Evolutionary conservation across 2,329 filamentous ascomycete genomes (phyloP).

Genomic region (Akanthomyces lecanii): DNA sequence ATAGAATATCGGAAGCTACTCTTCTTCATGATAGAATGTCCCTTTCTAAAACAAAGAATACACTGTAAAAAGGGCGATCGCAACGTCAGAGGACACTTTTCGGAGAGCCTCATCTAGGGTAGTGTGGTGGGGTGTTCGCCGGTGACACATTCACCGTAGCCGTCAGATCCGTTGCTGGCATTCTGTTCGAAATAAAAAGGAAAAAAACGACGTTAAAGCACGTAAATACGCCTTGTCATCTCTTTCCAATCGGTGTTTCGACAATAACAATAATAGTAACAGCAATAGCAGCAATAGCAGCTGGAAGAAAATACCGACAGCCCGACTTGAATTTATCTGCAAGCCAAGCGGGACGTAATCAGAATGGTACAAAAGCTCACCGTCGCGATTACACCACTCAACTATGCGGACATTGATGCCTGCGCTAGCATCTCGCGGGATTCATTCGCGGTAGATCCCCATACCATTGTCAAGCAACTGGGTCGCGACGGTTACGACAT

Average conservation of each 20-base stretch:
- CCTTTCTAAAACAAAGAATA: too few species aligned
- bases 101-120: background rate
- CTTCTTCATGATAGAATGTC: too few species aligned
- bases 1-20: too few species aligned
- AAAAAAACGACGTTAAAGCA: background rate
- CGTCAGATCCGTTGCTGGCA: background rate
- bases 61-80: background rate
- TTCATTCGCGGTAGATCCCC: conserved; percentile 16
- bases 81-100: background rate
- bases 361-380: conserved; percentile 1
- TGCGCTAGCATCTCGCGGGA: conserved; percentile 13
- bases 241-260: background rate
- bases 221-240: background rate
- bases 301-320: too few species aligned
- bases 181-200: too few species aligned
- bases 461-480: conserved; percentile 19
- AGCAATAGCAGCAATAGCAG: background rate
- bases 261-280: background rate
- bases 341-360: background rate
- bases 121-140: background rate
- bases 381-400: conserved; percentile 17
- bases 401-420: conserved; percentile 16
- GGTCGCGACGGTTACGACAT: conserved; percentile 18
- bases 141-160: background rate
- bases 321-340: background rate